These are phyloP conservation scores for Helenozyma rhizophorensis DNA, from an alignment of 805 yeast species.

Conservation along the genomic window DNA sequence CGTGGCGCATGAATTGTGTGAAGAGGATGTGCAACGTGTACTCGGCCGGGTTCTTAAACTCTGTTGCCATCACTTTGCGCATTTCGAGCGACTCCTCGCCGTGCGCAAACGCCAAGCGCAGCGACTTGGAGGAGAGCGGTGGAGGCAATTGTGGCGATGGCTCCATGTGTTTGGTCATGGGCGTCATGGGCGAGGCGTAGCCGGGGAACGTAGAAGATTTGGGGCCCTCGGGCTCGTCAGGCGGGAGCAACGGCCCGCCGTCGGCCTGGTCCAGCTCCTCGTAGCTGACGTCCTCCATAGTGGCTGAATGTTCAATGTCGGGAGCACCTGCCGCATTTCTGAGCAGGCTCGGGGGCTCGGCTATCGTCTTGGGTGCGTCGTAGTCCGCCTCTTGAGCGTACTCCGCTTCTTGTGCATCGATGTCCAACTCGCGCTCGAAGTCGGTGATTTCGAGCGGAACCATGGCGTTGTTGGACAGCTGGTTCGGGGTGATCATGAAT, in stretches of 20 bases:
- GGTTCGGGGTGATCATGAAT: constrained; percentile 12
- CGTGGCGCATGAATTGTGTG: constrained; percentile 91
- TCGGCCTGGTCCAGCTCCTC: not conserved
- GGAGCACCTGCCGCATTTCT: constrained; percentile 1
- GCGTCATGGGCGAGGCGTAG: constrained; percentile 17
- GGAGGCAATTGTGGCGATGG: constrained; percentile 39
- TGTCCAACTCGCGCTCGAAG: constrained; percentile 11
- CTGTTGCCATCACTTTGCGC: constrained; percentile 43
- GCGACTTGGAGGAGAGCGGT: constrained; percentile 23
- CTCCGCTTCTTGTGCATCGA: constrained; percentile 11
- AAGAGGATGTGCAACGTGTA: constrained; percentile 92
- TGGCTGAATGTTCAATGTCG: constrained; percentile 1
- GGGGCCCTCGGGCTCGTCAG: not conserved
- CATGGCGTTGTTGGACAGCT: constrained; percentile 8
- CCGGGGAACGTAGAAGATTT: constrained; percentile 10
- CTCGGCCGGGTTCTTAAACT: constrained; percentile 72
- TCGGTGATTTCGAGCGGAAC: constrained; percentile 12
- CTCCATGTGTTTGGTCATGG: constrained; percentile 16
- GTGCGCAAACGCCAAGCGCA: constrained; percentile 25
- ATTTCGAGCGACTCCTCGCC: constrained; percentile 31
- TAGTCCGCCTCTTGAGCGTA: constrained; percentile 9
- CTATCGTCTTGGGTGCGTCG: not conserved
- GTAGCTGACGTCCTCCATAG: constrained; percentile 6
- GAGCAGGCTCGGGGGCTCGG: no score
- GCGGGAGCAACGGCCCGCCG: no score